phyloP scores from a whole-genome alignment of 2,329 filamentous ascomycete genomes.

The Colletotrichum viniferum region DNA sequence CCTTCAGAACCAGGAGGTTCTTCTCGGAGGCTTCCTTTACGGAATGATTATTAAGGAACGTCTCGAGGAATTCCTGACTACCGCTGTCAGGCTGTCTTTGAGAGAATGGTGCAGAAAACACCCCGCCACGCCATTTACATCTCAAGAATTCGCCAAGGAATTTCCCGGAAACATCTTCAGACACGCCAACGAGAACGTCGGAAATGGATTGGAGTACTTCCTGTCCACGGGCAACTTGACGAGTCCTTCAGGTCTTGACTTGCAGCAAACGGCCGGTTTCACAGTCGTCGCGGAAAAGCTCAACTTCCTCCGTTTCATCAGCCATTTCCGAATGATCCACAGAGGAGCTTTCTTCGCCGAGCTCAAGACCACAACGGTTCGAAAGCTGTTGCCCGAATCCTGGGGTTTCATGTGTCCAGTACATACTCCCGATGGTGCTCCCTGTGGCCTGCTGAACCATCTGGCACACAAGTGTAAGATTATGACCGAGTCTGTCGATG shows the following conservation, averaged over 20 bases:
- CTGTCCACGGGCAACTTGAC: conserved; percentile 93
- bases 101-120: conserved; percentile 62
- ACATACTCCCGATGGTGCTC: conserved; percentile 94
- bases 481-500: conserved; percentile 76
- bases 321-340: conserved; percentile 98
- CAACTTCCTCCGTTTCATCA: conserved; percentile 98
- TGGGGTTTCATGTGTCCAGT: conserved; percentile 99
- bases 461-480: conserved; percentile 94
- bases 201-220: conserved; percentile 90
- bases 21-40: conserved; percentile 92
- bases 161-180: conserved; percentile 80
- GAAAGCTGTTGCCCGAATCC: conserved; percentile 93
- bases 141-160: conserved; percentile 77
- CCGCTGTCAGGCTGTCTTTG: conserved; percentile 54
- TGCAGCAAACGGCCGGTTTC: conserved; percentile 94
- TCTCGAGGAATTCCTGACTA: conserved; percentile 82
- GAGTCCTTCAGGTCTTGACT: conserved; percentile 88
- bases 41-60: conserved; percentile 95
- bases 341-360: conserved; percentile 98
- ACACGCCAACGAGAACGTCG: conserved; percentile 86
- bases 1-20: conserved; percentile 92
- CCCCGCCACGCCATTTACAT: conserved; percentile 74
- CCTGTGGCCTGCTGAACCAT: conserved; percentile 94
- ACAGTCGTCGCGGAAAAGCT: conserved; percentile 98
- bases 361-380: conserved; percentile 93